A percentile compares a stretch with the other conserved stretches of the same genome.
Evolutionary conservation across 805 yeast species (phyloP).

Genomic region (Saturnispora diversa): DNA sequence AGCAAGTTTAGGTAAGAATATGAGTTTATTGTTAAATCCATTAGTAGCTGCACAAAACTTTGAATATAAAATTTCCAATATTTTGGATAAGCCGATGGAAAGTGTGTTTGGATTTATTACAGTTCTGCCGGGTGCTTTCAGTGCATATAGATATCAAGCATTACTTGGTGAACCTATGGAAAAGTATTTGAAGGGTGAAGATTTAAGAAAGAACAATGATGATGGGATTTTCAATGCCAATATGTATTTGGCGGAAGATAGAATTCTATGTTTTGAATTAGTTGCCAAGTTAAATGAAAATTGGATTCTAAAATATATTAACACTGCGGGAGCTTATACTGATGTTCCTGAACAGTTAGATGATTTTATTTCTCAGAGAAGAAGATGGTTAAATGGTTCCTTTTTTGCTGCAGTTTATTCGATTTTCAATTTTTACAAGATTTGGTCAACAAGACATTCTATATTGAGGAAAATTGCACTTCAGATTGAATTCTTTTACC

Average conservation of each 20-base stretch:
- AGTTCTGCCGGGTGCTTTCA: conserved; percentile 93
- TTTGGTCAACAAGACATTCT: conserved; percentile 76
- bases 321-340: conserved; percentile 83
- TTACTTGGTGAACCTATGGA: conserved; percentile 77
- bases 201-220: conserved; percentile 51
- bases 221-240: conserved; percentile 86
- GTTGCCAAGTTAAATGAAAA: conserved; percentile 72
- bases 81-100: conserved; percentile 92
- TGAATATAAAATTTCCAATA: conserved; percentile 92
- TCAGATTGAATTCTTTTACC: conserved; percentile 74
- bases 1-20: conserved; percentile 62
- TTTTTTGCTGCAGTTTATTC: conserved; percentile 92
- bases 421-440: conserved; percentile 61
- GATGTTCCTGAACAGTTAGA: conserved; percentile 89
- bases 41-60: conserved; percentile 94
- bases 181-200: conserved; percentile 89
- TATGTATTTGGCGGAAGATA: conserved; percentile 96
- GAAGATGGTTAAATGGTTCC: conserved; percentile 97
- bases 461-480: conserved; percentile 57
- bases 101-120: conserved; percentile 90
- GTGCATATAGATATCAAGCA: conserved; percentile 86
- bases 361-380: conserved; percentile 82
- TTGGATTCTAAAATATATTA: conserved; percentile 81
- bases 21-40: conserved; percentile 58
- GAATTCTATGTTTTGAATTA: conserved; percentile 89